Evolutionary conservation across 495 filamentous ascomycete species (phyloP), one percentile per base, ranked within the genome.

Genomic region (Penicillium flavigenum): DNA sequence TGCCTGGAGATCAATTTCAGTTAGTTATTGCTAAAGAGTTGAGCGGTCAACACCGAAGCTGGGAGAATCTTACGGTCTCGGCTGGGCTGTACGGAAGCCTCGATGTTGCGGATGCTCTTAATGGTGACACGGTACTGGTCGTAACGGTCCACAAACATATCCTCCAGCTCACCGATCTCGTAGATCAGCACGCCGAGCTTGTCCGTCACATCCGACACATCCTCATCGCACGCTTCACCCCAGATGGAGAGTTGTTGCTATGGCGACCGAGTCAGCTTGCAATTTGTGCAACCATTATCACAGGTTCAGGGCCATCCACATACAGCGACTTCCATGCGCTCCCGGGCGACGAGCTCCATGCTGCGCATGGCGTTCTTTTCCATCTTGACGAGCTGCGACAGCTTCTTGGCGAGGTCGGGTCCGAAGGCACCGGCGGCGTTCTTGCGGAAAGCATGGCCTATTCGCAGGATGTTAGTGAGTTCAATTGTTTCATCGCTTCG

Each of bases 341-440:
- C 94, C 62, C 91, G 85, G 32, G 91, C 89, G 41, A 98, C 94
- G 51, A 93, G 79, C 72, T 98, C 94, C 83, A 98, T 86, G 71
- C 92, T 96, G 67, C 94, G 89, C 94, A 98, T 98, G 47, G 96
- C 88, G 68, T 98, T 98, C 88, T 98, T 98, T 79, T 98, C 94
- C 95, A 98, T 98, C 81, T 98, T 98, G 58, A 98, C 94, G 36
- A 98, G 84, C 80, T 96, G 90, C 26, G 92, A 87, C 54, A 98
- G 85, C 84, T 98, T 98, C 81, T 94, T 93, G 52, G 95, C 88
- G 31, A 98, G 87, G 55, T 98, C 94, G 55, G 94, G 95, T 56
- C 94, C 95, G 73, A 95, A 98, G 67, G 91, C 90, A 56, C 94
- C 94, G 55, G 92, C 93, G 50, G 92, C 81, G 53, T 88, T 89